Base-by-base conservation (phyloP, 2,329 filamentous ascomycete genomes). In the Ceratocystis papillata region DNA sequence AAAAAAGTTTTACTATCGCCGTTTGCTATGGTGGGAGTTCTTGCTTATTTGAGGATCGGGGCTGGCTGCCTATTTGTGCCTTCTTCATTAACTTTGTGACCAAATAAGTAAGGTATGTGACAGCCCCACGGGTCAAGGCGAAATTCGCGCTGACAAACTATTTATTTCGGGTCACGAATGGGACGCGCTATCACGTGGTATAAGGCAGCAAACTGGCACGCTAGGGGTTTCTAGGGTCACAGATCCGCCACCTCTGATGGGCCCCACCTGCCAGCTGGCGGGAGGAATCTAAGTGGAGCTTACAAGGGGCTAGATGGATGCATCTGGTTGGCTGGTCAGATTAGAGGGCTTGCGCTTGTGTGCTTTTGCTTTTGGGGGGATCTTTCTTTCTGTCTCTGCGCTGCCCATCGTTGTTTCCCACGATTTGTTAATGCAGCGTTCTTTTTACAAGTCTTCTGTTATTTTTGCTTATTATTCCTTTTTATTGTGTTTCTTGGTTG, bases 141-240 rank as follows among this genome's bases (percentile, higher is more conserved):
- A 41, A 53, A n/a, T 37, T 25, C 62, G 62, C 62, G 62, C 41
- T 48, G 44, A 30, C 28, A 20, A 22, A 12, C 61, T 2, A 25
- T 53, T 12, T 28, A 20, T 15, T 46, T 20, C 61, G 25, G 10
- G 28, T 63, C 62, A 46, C 62, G 62, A 48, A 33, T n/a, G 8
- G 17, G 37, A 65, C 63, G 63, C 63, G 63, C 37, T 30, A 30
- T 65, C 63, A 65, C 63, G 63, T 65, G 63, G 17, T 12, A 30
- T 7, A n/a, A 33, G 30, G 10, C 15, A 30, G 10, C 3, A 5
- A 30, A 7, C n/a, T 7, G 53, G 25, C 41, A 28, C 20, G 20
- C 41, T 17, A 37, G 37, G 22, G n/a, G 4, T 17, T n/a, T 12
- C 63, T 20, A n/a, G 63, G 53, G n/a, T 28, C 22, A 46, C 30